Evolutionary conservation across 192 early-diverging fungal species (phyloP).

Genomic region (Dimargaris xerosporica): DNA sequence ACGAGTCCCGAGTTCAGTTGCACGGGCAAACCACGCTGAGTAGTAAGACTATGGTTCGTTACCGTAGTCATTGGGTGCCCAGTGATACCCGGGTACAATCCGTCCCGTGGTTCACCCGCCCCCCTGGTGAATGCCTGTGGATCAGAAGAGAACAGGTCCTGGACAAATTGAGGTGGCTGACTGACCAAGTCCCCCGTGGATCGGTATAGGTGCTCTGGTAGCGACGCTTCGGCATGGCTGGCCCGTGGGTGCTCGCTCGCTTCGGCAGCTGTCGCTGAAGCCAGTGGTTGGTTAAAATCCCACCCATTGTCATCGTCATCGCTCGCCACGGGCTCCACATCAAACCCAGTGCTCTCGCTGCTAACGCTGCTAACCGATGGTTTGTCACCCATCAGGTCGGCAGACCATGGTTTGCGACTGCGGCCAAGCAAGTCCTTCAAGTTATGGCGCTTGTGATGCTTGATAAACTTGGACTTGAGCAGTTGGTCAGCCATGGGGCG

Average conservation of each 20-base stretch:
- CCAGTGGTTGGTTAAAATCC: background rate
- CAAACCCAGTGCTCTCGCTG: background rate
- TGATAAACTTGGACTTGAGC: conserved; percentile 65
- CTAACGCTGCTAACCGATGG: background rate
- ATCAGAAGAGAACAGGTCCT: background rate
- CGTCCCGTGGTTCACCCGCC: background rate
- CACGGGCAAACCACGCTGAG: background rate
- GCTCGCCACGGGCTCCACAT: too few relatives aligned
- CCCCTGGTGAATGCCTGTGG: too few relatives aligned
- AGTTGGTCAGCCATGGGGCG: conserved; percentile 79
- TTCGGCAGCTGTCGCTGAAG: background rate
- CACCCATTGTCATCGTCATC: background rate
- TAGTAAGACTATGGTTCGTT: background rate
- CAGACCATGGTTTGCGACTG: conserved; percentile 23
- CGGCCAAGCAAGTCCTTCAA: conserved; percentile 50
- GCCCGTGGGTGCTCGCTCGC: background rate
- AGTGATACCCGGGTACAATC: background rate
- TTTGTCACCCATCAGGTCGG: background rate
- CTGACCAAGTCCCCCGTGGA: background rate
- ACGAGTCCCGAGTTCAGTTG: background rate
- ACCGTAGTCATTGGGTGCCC: background rate
- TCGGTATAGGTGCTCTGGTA: background rate
- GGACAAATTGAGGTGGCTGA: background rate
- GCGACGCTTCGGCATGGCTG: background rate
- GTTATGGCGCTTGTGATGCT: conserved; percentile 30